These are phyloP conservation scores for Lotus japonicus DNA, from an alignment of 306 rosid species.

Conservation along the genomic window DNA sequence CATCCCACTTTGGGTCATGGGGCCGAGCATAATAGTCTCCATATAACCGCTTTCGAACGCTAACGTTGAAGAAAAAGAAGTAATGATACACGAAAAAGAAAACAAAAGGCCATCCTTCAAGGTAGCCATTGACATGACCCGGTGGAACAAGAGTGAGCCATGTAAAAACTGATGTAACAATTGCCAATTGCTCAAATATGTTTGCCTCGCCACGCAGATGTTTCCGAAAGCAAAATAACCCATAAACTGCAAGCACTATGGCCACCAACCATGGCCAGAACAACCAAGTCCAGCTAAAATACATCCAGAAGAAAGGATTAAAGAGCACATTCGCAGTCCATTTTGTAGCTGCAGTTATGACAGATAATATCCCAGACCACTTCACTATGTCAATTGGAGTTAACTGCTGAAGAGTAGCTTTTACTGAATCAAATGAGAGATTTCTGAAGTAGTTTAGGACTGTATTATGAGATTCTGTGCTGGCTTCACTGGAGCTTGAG, in stretches of 20 bases:
- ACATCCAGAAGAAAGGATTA: slow-evolving; percentile 95
- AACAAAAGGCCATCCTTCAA: slow-evolving; percentile 91
- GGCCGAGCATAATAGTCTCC: slow-evolving; percentile 73
- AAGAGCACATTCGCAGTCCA: slow-evolving; percentile 51
- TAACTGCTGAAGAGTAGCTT: slow-evolving; percentile 38
- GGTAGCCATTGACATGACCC: slow-evolving; percentile 83
- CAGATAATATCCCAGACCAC: slow-evolving; percentile 57
- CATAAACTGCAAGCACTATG: slow-evolving; percentile 45
- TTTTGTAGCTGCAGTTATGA: slow-evolving; percentile 56
- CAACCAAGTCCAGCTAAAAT: slow-evolving; percentile 92
- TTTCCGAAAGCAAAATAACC: slow-evolving; percentile 59
- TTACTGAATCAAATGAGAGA: slow-evolving; percentile 50
- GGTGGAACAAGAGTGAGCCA: slow-evolving; percentile 96
- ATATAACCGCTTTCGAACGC: slow-evolving; percentile 68
- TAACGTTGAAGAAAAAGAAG: slow-evolving; percentile 91
- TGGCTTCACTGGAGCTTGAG: slow-evolving; percentile 38
- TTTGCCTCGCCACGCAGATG: slow-evolving; percentile 60
- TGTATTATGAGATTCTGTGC: slow-evolving; percentile 49
- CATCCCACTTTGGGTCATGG: slow-evolving; percentile 89
- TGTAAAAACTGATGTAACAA: slow-evolving; percentile 75
- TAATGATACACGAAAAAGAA: slow-evolving; percentile 86
- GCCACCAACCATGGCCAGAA: slow-evolving; percentile 92
- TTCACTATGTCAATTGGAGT: slow-evolving; percentile 73
- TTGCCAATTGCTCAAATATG: slow-evolving; percentile 66
- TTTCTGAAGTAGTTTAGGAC: slow-evolving; percentile 34